These are phyloP conservation scores for Baorangia bicolor DNA, from an alignment of 768 basidiomycete genomes.

Conservation along the genomic window DNA sequence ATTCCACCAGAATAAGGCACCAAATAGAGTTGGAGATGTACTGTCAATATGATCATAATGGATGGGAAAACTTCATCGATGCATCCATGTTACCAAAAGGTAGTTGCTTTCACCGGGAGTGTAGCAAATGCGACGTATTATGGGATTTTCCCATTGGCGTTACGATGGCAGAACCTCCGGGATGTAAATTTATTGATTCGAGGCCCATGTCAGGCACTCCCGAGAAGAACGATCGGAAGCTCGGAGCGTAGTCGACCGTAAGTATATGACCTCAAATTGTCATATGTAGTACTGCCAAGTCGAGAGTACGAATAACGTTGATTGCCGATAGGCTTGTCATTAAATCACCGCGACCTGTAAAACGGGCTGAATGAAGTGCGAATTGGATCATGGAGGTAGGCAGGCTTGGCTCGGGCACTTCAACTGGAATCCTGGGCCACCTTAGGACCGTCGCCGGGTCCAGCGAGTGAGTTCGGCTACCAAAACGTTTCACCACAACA, in stretches of 20 bases:
- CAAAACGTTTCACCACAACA: not conserved
- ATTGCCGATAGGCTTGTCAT: not conserved
- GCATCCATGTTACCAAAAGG: no score
- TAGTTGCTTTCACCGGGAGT: no score
- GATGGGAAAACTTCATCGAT: no score
- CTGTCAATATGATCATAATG: no score
- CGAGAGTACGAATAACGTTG: not conserved
- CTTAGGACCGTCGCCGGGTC: not conserved
- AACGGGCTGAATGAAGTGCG: not conserved
- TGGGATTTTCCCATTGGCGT: no score
- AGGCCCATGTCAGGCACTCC: not conserved
- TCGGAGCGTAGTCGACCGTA: not conserved
- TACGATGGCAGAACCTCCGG: no score
- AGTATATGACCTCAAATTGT: no score
- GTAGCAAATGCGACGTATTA: no score
- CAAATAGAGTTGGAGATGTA: slow-evolving; percentile 10
- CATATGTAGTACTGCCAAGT: no score
- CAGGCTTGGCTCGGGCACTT: not conserved
- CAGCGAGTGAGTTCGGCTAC: not conserved
- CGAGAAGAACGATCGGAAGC: not conserved
- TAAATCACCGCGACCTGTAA: not conserved
- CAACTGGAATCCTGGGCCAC: not conserved
- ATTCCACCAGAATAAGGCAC: not conserved
- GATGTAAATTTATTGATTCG: not conserved
- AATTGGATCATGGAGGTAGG: not conserved